Base-by-base conservation (phyloP, 2,329 filamentous ascomycete species). In the Trichoderma citrinoviride region DNA sequence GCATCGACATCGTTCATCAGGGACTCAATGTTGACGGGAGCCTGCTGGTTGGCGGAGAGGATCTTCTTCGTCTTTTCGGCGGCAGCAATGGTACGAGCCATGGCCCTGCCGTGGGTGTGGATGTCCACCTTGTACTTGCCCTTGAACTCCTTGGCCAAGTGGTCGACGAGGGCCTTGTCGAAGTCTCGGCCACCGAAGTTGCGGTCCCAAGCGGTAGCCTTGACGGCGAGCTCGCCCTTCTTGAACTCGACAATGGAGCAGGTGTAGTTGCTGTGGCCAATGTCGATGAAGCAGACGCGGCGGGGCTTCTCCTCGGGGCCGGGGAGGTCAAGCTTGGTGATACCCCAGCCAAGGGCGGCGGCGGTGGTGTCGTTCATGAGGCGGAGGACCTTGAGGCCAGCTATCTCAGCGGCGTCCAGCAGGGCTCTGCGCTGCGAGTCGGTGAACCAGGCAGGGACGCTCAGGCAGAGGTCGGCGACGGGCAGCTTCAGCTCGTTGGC, bases 1-100 rank as follows among this genome's bases (percentile, higher is more conserved):
- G 97, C 95, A 77, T 99, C 95, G 67, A 97, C 83, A 77, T 99
- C 95, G 79, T 98, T 96, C 93, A 99, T 98, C 71, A 99, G 84
- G 41, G 93, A 97, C 83, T 99, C 95, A 74, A 99, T 96, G 84
- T 93, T 98, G 78, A 99, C 80, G 56, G 94, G 92, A 19, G 94
- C 93, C 75, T 90, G 86, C 71, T 93, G 90, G 82, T 98, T 98
- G 76, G 95, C 95, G 41, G 94, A 98, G 64, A 99, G 84, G 64
- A 98, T 89, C 88, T 98, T 98, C 89, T 99, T 99, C 76, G 96
- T 82, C 86, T 97, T 97, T 85, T 99, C 95, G 63, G 93, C 93
- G 65, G 91, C 93, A 67, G 92, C 88, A 47, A 91, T 85, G 72
- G 96, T 91, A 77, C 95, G 92, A 71, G 93, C 88, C 78, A 90